Conservation (phyloP, 139 green algal species). For the Trebouxia sp. region DNA sequence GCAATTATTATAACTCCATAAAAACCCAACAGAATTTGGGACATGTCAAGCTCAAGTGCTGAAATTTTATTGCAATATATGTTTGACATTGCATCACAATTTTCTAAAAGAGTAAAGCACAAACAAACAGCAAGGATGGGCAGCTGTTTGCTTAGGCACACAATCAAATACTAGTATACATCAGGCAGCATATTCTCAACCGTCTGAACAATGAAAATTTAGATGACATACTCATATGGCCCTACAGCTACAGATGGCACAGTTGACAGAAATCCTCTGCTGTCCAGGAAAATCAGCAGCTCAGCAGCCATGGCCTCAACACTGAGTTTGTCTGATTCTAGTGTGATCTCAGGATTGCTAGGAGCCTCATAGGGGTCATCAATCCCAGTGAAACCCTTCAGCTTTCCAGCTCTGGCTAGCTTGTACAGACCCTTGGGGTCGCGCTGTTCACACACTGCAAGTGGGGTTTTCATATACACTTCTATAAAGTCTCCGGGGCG, state of each 20-base stretch:
- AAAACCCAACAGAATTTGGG: no score
- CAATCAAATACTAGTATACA: no score
- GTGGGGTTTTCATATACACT: conserved; percentile 48
- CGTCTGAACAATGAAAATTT: no score
- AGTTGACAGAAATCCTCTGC: background rate
- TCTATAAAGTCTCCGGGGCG: conserved; percentile 79
- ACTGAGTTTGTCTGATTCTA: conserved; percentile 41
- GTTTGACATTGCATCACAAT: no score
- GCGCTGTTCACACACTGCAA: conserved; percentile 87
- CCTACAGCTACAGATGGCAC: background rate
- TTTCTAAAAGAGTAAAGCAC: no score
- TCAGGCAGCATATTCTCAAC: no score
- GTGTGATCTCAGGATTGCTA: conserved; percentile 70
- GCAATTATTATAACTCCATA: no score
- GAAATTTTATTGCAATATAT: no score
- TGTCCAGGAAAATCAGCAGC: conserved; percentile 13
- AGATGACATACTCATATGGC: no score
- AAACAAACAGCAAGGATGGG: no score
- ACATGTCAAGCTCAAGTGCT: no score
- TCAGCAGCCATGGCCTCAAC: conserved; percentile 22
- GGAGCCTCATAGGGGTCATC: conserved; percentile 95
- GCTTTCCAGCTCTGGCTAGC: conserved; percentile 84
- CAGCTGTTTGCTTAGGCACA: no score
- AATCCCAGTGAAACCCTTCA: conserved; percentile 93
- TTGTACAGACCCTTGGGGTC: conserved; percentile 98